These are phyloP conservation scores for Chalciporus pseudorubinellus DNA, from an alignment of 768 basidiomycete species.

Conservation along the genomic window DNA sequence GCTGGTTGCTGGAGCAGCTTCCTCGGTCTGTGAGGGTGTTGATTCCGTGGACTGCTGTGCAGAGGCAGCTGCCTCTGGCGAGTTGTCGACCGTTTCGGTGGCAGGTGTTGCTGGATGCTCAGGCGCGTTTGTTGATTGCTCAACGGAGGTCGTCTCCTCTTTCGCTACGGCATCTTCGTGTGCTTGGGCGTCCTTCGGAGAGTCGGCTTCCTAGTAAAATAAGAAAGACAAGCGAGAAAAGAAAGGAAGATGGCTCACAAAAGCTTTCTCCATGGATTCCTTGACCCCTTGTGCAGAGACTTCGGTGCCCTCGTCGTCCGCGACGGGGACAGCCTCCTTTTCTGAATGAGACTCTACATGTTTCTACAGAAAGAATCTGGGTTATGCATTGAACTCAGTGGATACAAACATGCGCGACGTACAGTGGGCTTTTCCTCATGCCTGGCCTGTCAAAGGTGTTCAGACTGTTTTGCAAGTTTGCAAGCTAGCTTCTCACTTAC, in stretches of 20 bases:
- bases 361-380: conserved; percentile 12
- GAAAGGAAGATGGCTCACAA: conserved; percentile 18
- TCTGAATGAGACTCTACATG: conserved; percentile 8
- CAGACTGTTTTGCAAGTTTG: conserved; percentile 5
- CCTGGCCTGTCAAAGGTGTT: conserved; percentile 16
- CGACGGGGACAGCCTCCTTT: conserved; percentile 11
- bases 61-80: neutral
- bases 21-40: neutral
- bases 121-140: neutral
- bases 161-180: conserved; percentile 22
- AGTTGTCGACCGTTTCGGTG: neutral
- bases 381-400: neutral
- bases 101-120: neutral
- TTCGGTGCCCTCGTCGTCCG: conserved; percentile 32
- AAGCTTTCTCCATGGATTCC: conserved; percentile 27
- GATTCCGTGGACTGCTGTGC: neutral
- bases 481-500: conserved; percentile 18
- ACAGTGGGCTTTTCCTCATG: conserved; percentile 16
- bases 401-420: conserved; percentile 2
- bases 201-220: conserved; percentile 28
- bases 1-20: conserved; percentile 1
- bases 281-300: conserved; percentile 30
- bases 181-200: conserved; percentile 32
- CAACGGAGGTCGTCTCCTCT: neutral
- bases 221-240: neutral